Percentiles rank a stretch among this genome's conserved stretches.
Evolutionary conservation across 805 yeast genomes (phyloP).

Genomic region (Babjeviella inositovora): DNA sequence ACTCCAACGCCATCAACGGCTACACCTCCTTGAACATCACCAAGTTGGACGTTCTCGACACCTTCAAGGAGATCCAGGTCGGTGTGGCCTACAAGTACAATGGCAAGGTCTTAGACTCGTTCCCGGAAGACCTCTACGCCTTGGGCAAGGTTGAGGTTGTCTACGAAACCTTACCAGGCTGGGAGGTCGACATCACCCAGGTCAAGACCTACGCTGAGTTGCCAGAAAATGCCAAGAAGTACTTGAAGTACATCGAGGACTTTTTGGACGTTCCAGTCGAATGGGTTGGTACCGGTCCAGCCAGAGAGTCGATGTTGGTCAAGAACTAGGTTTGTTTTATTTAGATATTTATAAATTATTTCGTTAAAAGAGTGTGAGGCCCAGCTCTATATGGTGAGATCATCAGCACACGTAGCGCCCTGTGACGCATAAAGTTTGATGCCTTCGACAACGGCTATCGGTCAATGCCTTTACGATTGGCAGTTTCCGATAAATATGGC

Average conservation of each 20-base stretch:
- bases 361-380: too few species aligned
- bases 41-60: constrained; percentile 87
- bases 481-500: too few species aligned
- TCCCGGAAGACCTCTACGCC: constrained; percentile 83
- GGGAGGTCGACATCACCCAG: constrained; percentile 74
- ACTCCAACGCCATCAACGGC: constrained; percentile 85
- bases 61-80: constrained; percentile 75
- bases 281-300: constrained; percentile 99
- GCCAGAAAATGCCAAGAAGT: constrained; percentile 78
- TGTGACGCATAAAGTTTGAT: too few species aligned
- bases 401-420: too few species aligned
- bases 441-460: too few species aligned
- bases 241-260: constrained; percentile 75
- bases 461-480: too few species aligned
- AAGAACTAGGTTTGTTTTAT: too few species aligned
- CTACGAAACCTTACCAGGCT: constrained; percentile 86
- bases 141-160: constrained; percentile 86
- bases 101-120: constrained; percentile 59
- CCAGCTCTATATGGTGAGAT: too few species aligned
- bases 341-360: too few species aligned
- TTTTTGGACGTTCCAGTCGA: constrained; percentile 71
- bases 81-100: constrained; percentile 72
- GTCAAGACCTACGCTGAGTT: constrained; percentile 57
- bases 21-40: constrained; percentile 91
- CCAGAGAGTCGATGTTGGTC: constrained; percentile 81